Percentiles rank a stretch among this genome's conserved stretches.
Evolutionary conservation across 78 protist species (phyloP).

Genomic region (Bigelowiella natans): DNA sequence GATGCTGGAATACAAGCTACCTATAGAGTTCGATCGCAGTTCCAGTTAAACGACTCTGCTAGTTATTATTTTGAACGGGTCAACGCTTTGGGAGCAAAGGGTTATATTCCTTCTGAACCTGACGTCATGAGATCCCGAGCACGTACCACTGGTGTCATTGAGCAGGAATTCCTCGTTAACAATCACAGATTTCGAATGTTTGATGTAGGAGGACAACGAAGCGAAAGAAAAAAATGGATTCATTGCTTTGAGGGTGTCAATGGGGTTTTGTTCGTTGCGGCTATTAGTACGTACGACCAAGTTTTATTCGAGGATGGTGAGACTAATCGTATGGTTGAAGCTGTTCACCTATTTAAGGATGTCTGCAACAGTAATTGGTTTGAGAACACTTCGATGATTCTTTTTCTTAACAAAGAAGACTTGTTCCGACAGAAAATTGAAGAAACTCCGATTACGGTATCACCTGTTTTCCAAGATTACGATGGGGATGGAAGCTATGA

Average conservation of each 20-base stretch:
- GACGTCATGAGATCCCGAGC: neutral
- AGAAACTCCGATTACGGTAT: no score
- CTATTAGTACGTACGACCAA: no score
- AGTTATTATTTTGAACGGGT: neutral
- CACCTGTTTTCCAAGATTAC: no score
- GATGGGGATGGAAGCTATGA: no score
- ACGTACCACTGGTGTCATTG: neutral
- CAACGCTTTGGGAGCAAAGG: neutral
- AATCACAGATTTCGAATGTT: neutral
- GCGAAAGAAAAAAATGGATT: no score
- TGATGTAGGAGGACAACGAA: neutral
- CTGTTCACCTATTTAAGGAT: neutral
- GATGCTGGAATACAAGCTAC: neutral
- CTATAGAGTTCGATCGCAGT: neutral
- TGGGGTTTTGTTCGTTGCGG: no score
- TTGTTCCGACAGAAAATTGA: constrained; percentile 61
- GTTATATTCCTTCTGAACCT: neutral
- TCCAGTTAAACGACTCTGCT: neutral
- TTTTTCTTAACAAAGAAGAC: constrained; percentile 80
- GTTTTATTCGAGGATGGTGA: no score
- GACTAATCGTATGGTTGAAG: no score
- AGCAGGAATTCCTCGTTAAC: neutral
- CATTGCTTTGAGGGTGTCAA: no score
- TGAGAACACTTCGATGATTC: constrained; percentile 69
- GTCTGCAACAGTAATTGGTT: constrained; percentile 79